phyloP scores from a whole-genome alignment of 495 filamentous ascomycete species.

The Penicillium egyptiacum region DNA sequence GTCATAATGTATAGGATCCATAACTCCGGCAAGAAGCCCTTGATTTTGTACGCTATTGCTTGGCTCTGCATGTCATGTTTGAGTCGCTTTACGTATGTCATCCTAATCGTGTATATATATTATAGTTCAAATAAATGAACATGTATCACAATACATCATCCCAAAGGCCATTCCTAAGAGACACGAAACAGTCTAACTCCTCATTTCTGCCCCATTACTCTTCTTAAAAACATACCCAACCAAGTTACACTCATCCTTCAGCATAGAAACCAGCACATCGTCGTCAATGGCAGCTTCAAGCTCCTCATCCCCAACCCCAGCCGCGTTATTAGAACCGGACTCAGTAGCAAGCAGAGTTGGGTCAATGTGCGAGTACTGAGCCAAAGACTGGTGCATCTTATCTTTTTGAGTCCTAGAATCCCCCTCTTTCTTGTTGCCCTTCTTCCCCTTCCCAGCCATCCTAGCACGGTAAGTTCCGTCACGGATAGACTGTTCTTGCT shows the following conservation, averaged over 20 bases:
- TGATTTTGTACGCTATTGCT: not conserved
- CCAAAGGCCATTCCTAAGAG: not conserved
- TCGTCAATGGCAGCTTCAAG: conserved; percentile 52
- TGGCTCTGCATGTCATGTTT: not conserved
- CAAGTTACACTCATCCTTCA: conserved; percentile 59
- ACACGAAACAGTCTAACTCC: not conserved
- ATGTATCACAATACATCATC: not conserved
- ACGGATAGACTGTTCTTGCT: conserved; percentile 54
- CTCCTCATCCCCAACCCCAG: conserved; percentile 29
- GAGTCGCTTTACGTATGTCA: not conserved
- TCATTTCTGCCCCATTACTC: conserved; percentile 34
- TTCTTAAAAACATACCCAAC: conserved; percentile 72
- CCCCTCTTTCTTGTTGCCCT: conserved; percentile 7
- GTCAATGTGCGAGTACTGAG: conserved; percentile 68
- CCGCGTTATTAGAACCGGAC: conserved; percentile 11
- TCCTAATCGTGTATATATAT: not conserved
- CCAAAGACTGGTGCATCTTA: conserved; percentile 59
- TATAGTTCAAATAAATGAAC: conserved; percentile 1
- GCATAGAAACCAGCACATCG: conserved; percentile 57
- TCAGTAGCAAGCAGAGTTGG: conserved; percentile 39
- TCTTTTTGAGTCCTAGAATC: conserved; percentile 32
- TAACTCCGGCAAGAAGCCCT: too few species aligned
- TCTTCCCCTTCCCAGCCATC: conserved; percentile 9
- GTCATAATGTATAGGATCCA: too few species aligned
- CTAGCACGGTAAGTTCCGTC: conserved; percentile 27